Base-by-base conservation (phyloP, 2,329 filamentous ascomycete genomes). In the Alternaria metachromatica region DNA sequence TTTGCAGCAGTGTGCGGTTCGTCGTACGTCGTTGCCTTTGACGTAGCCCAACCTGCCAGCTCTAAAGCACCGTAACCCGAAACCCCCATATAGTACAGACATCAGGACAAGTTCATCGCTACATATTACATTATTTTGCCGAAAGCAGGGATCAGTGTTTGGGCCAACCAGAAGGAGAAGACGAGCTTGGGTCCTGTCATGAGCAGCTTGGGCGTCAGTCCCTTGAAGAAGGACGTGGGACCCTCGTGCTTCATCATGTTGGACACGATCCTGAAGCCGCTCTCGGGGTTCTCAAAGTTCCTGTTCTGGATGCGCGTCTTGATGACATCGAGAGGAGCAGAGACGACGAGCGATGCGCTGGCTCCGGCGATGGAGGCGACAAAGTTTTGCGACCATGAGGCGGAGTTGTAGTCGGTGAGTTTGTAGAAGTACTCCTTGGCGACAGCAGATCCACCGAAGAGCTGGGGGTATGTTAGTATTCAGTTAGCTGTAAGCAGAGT, bases 131-230 rank as follows among this genome's bases (percentile, higher is more conserved):
- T 82, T 63, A 89, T 79, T 81, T 89, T 88, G 76, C 88, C 92
- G 81, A 98, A 98, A 43, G 94, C 91, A 55, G 96, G 96, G 78
- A 99, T 99, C 76, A 99, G 86, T 28, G 96, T 98, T 86, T 99
- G 96, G 62, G 96, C 96, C 78, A 99, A 89, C 96, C 96, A 99
- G 90, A 99, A 99, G 65, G 94, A 97, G 86, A 99, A 99, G 67
- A 98, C 96, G 65, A 99, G 88, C 88, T 99, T 99, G 68, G 96
- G 96, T 23, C 96, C 96, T 15, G 96, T 99, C 96, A 99, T 99
- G 77, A 99, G 87, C 69, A 99, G 89, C 91, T 99, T 99, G 67
- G 96, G 96, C 54, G 94, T 92, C 69, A 99, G 84, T 46, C 96
- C 96, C 89, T 99, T 99, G 89, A 99, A 99, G 88, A 99, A 98